Base-by-base conservation (phyloP, 176 grass and related monocot genomes). In the Hyparrhenia diplandra region DNA sequence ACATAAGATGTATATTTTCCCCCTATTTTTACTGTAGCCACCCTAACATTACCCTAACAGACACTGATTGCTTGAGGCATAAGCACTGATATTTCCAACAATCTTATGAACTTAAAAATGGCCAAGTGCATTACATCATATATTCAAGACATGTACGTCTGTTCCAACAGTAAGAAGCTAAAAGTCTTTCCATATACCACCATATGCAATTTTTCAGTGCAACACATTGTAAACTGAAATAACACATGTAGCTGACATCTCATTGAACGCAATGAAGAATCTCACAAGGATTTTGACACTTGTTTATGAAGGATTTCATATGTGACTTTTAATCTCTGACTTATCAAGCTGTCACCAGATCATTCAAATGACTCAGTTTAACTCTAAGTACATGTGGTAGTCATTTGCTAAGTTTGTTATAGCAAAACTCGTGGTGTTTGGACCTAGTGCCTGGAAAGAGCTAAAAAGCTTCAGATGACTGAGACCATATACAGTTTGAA, bases 131-230 rank as follows among this genome's bases (percentile, higher is more conserved):
- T 25, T 24, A 52, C 1, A 11, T 25, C 13, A 42, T 29, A 20
- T 16, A 60, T 29, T 47, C 1, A 84, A 84, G 73, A 45, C 29
- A 88, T 1, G 3, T 3, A 23, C 5, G 24, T 60, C 17, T 63
- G 20, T 63, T 71, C 60, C 32, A n/a, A 24, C 2, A 59, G 24
- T 8, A 87, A 82, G 12, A 70, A 77, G 18, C 46, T 73, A 73
- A 45, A 78, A 57, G 4, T 34, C 6, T 43, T 8, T 46, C 27
- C 17, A 45, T 31, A 47, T 46, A 55, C 51, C 0, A 21, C 1
- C 2, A 36, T 58, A 46, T 4, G 20, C 1, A 28, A 58, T 12
- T 68, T 28, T 60, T 25, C 46, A 49, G 62, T 43, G 27, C n/a
- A 10, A 29, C 13, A 46, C 0, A 20, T 7, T 13, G 10, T 60